Evolutionary conservation across 495 filamentous ascomycete genomes (phyloP), one percentile per base, ranked within the genome.

Genomic region (Aspergillus haitiensis): DNA sequence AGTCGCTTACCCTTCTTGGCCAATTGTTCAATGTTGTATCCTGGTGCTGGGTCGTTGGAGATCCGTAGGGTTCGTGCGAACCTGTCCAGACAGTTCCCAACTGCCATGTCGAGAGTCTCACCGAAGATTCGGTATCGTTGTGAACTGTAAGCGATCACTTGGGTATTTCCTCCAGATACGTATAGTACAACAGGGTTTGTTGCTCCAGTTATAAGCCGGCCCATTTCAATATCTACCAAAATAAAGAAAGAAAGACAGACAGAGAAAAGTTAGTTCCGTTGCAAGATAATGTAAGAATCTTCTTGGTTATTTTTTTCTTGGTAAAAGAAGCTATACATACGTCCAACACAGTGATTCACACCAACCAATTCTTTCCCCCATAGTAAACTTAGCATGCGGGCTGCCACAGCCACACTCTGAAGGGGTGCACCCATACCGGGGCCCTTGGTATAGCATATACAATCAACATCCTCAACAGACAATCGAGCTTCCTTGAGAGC

Each of bases 41-140:
- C 94, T 0, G 94, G 94, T 7, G 92, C 92, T 1, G 94, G 94
- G 73, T 98, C 95, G 67, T 98, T 98, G 65, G 88, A 86, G 67
- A 98, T 98, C 58, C 82, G 79, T 31, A 98, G 81, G 10, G 91
- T 92, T 56, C 94, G 84, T 48, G 94, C 94, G 74, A 98, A 98
- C 21, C 94, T 85, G 74, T 98, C 94, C 16, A 98, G 84, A 74
- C 94, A 98, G 74, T 98, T 98, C 3, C 94, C 94, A 1, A 98
- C 93, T 8, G 94, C 94, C 62, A 98, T 97, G 69, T 98, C 94
- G 18, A 98, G 86, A 6, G 95, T 89, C 77, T 98, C 94, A 47
- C 94, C 94, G 74, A 98, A 98, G 70, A 98, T 98, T 18, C 94
- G 88, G 77, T 98, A 98, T 56, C 92, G 82, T 69, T 92, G 91